Evolutionary conservation across 768 basidiomycete species (phyloP).

Genomic region (Leucocoprinus sp.): DNA sequence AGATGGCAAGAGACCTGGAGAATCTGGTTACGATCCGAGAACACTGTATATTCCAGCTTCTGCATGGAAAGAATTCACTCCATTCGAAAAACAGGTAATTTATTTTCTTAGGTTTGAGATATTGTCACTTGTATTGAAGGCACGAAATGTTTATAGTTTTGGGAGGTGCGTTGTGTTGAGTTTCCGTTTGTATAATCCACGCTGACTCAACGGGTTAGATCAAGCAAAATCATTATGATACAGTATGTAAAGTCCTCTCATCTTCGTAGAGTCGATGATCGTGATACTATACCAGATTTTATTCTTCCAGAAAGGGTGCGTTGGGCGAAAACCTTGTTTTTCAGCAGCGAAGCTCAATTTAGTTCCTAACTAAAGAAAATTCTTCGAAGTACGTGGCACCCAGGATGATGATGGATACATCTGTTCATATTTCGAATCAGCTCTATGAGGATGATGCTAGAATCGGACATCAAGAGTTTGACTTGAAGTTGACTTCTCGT

Average conservation of each 20-base stretch:
- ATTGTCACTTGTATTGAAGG: not conserved
- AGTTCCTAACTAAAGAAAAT: not conserved
- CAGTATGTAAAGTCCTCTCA: constrained; percentile 34
- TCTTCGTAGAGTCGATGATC: constrained; percentile 14
- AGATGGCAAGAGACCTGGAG: constrained; percentile 69
- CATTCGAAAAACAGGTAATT: constrained; percentile 85
- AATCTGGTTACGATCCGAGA: constrained; percentile 84
- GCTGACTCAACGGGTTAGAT: constrained; percentile 40
- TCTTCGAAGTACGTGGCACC: not conserved
- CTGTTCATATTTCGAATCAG: constrained; percentile 22
- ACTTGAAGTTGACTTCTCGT: constrained; percentile 82
- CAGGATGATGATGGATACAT: too few species aligned
- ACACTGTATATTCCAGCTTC: constrained; percentile 73
- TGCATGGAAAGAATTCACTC: constrained; percentile 80
- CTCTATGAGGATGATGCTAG: constrained; percentile 96
- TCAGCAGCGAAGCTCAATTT: too few species aligned
- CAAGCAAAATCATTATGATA: constrained; percentile 97
- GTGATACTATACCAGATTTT: constrained; percentile 44
- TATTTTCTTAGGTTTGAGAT: not conserved
- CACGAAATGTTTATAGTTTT: constrained; percentile 39
- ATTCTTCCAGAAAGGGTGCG: constrained; percentile 97
- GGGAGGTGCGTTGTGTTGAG: constrained; percentile 44
- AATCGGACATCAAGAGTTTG: constrained; percentile 90
- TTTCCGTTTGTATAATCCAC: not conserved
- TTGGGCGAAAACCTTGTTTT: constrained; percentile 1